Evolutionary conservation across 108 stramenopile species (phyloP), one percentile per base, ranked within the genome.

Genomic region (Cyclostephanos invisitatus): DNA sequence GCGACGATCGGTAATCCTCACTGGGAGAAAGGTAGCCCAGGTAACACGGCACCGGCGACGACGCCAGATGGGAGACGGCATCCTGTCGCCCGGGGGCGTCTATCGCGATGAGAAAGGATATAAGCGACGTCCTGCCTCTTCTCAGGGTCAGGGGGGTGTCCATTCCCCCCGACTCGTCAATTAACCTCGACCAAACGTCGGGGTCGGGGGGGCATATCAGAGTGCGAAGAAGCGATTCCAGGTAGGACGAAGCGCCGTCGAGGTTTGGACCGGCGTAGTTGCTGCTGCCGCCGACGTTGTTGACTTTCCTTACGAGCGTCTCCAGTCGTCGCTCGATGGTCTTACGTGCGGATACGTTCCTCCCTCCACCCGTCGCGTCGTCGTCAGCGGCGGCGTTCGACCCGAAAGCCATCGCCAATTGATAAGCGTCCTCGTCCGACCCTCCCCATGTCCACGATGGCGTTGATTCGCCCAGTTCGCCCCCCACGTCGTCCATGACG

Each of bases 1-100:
- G 7, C 36, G 9, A 28, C 22, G 59, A 7, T 69, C 42, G 9
- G 50, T 18, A 53, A 14, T 59, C 55, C 27, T 60, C 60, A 5
- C 71, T 47, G 59, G 48, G 17, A 37, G 77, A 78, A 20, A 80
- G 56, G 37, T 63, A 80, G 0, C 78, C 78, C 56, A 80, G 72
- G 36, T 80, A 73, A 2, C 66, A 72, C 40, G 78, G 66, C 36
- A 80, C 49, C 17, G 78, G 72, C 24, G 78, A 80, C 12, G 62
- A 36, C 1, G 57, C 53, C 20, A 73, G 48, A 27, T 17, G 50
- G 32, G 17, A 1, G 50, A 35, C 25, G 21, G n/a, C 66, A 24
- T 69, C 66, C 42, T 80, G 56, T 72, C 78, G 69, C 29, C 78
- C 78, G 40, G 78, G 78, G 49, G 66, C 53, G 6, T 68, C 46